Evolutionary conservation across 169 alveolate genomes (phyloP).

Genomic region (Plasmodium vinckei): DNA sequence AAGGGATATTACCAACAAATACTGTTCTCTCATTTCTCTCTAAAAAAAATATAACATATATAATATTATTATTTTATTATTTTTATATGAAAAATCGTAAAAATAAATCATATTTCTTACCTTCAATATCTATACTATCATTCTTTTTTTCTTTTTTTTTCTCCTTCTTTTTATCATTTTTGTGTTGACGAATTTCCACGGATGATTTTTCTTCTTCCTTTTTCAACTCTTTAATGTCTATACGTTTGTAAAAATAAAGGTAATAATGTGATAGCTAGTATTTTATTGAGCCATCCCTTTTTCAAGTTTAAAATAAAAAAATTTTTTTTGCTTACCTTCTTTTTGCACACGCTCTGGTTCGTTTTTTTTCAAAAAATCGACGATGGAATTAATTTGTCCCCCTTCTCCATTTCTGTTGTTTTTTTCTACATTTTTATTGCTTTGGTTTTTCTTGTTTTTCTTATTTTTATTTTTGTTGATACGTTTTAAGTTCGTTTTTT

Average conservation of each 20-base stretch:
- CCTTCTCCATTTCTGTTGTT: not conserved
- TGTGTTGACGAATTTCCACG: no score
- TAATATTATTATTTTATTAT: not conserved
- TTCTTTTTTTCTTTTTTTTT: not conserved
- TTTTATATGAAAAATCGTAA: not conserved
- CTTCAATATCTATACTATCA: not conserved
- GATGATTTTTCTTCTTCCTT: not conserved
- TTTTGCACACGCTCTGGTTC: not conserved
- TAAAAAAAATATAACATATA: not conserved
- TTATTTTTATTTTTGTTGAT: not conserved
- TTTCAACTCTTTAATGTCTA: no score
- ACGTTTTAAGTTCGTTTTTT: not conserved
- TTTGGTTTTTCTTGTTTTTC: not conserved
- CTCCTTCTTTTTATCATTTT: not conserved
- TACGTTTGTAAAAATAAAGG: no score
- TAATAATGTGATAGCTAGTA: no score
- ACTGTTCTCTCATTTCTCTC: conserved; percentile 47
- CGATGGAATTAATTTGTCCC: conserved; percentile 1
- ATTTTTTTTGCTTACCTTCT: not conserved
- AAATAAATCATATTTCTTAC: not conserved
- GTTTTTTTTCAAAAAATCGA: conserved; percentile 11
- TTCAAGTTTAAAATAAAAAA: no score
- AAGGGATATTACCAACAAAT: conserved; percentile 46
- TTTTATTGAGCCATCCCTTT: not conserved
- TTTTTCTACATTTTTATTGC: not conserved